Evolutionary conservation across 331 rosid genomes (phyloP), one percentile per base, ranked within the genome.

Genomic region (Acacia concinna): DNA sequence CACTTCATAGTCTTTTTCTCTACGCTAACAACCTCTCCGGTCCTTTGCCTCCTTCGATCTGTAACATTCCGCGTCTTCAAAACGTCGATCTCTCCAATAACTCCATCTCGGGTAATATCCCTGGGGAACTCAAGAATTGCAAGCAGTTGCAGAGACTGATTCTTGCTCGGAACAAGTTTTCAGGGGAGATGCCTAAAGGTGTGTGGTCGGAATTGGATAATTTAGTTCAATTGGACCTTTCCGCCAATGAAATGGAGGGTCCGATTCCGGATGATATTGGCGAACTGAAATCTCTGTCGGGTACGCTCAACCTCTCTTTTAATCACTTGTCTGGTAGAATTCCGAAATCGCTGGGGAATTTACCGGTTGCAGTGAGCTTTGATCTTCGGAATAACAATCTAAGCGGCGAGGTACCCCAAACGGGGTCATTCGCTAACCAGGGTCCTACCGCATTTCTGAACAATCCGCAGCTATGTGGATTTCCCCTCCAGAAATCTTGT

Each of bases 391-490:
- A 74, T 89, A 96, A 96, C 63, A 88, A 96, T 68, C 70, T 96
- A 10, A 90, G 87, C 51, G 98, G 99, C 3, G 97, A 94, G 78
- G 91, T 96, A 32, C 99, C 99, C 3, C 98, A 93, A 79, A 91
- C 92, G 52, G 99, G 99, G 37, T 87, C 99, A 59, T 93, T 96
- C 71, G 80, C 94, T 20, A 91, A 91, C 49, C 99, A 96, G 62
- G 99, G 98, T 2, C 99, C 99, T 2, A 96, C 99, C 0, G 98
- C 97, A 0, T 96, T 96, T 67, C 93, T 96, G 37, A 84, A 89
- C 66, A 96, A 96, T 44, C 92, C 93, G 0, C 69, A 81, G 52
- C 57, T 96, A 2, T 96, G 99, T 70, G 99, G 99, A 1, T 93
- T 93, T 69, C 99, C 99, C 27, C 85, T 96, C 18, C 98, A 91